A percentile compares a stretch with the other conserved stretches of the same genome.
These are phyloP conservation scores for Lipomyces sp. DNA, from an alignment of 805 yeast genomes.

Conservation along the genomic window DNA sequence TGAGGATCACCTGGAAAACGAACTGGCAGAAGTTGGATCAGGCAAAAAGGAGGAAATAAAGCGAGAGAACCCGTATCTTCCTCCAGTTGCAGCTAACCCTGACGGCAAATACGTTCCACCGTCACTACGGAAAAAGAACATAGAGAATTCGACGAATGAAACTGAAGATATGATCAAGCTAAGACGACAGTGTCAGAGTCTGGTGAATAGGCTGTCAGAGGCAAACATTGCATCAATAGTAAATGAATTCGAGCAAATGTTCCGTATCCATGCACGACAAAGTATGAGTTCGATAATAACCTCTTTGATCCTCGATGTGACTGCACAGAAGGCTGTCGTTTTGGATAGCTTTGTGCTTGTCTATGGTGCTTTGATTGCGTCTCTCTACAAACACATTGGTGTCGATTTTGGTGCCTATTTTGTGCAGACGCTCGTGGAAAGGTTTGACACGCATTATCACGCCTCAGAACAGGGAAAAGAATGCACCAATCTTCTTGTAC, in stretches of 20 bases:
- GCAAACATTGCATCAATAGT: conserved; percentile 75
- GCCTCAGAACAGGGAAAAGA: conserved; percentile 48
- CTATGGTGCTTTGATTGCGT: conserved; percentile 76
- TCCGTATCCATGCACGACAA: conserved; percentile 72
- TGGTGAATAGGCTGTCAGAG: conserved; percentile 86
- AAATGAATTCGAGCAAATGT: conserved; percentile 67
- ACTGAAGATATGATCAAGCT: conserved; percentile 57
- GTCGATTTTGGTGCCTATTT: conserved; percentile 88
- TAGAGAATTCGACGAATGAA: conserved; percentile 47
- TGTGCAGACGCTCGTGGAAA: conserved; percentile 78
- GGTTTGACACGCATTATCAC: conserved; percentile 55
- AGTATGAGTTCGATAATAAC: conserved; percentile 75
- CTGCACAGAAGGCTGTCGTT: conserved; percentile 65
- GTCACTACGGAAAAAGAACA: conserved; percentile 64
- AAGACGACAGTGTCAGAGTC: conserved; percentile 73
- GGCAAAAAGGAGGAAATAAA: conserved; percentile 37
- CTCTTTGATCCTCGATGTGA: conserved; percentile 64
- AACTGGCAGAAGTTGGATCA: conserved; percentile 23
- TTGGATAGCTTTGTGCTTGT: conserved; percentile 78
- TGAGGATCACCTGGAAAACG: conserved; percentile 44
- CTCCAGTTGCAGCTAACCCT: conserved; percentile 53
- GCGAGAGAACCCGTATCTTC: conserved; percentile 77
- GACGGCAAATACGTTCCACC: conserved; percentile 79
- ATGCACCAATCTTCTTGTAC: conserved; percentile 68
- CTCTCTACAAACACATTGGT: conserved; percentile 79